A percentile compares a stretch with the other conserved stretches of the same genome.
Evolutionary conservation across 306 rosid genomes (phyloP).

Genomic region (Sechiopsis laciniata): DNA sequence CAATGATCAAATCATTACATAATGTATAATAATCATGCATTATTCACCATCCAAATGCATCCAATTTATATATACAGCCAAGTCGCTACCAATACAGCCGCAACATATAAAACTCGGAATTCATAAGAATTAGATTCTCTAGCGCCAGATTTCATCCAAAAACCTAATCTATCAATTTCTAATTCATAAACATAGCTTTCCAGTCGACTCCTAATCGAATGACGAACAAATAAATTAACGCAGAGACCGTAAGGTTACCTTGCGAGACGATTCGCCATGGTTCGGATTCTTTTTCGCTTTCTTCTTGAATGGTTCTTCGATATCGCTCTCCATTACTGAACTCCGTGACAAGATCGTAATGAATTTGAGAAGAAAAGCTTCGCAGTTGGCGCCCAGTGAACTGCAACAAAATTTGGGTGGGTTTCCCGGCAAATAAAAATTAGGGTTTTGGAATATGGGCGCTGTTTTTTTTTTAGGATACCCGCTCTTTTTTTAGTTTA

Average conservation of each 20-base stretch:
- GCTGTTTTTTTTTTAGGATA: background rate
- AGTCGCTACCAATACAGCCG: background rate
- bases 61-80: background rate
- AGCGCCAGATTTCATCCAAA: background rate
- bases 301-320: conserved; percentile 37
- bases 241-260: conserved; percentile 24
- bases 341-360: background rate
- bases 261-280: conserved; percentile 38
- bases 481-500: background rate
- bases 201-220: background rate
- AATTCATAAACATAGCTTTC: background rate
- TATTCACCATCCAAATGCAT: background rate
- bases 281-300: conserved; percentile 27
- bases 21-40: background rate
- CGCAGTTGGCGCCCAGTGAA: conserved; percentile 6
- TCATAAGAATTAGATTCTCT: background rate
- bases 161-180: conserved; percentile 2
- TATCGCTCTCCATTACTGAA: conserved; percentile 39
- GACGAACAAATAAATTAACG: background rate
- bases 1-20: background rate
- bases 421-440: conserved; percentile 13
- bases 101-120: background rate
- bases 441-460: conserved; percentile 18
- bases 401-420: background rate
- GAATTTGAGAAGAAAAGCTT: background rate